Base-by-base conservation (phyloP, 768 basidiomycete species). In the Mycena alexandri region DNA sequence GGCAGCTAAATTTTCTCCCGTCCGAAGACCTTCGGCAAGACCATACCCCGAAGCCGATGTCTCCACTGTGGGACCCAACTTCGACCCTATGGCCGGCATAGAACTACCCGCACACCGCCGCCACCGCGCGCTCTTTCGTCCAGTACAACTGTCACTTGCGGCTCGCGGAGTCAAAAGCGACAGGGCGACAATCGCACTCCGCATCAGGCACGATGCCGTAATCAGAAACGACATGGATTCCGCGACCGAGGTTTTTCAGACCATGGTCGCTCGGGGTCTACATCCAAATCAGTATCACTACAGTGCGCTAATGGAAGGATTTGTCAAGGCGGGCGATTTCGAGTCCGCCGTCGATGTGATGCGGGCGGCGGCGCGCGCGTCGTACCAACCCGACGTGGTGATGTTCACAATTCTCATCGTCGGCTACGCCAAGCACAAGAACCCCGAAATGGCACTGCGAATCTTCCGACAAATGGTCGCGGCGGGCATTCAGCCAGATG, bases 331-430 rank as follows among this genome's bases (percentile, higher is more conserved):
- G 1, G 92, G 92, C n/a, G 83, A 94, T 75, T 79, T 91, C 68
- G 73, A 77, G 16, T 81, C 81, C 21, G 92, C 93, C 25, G 76
- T 83, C 63, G 81, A 82, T 56, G 79, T 89, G 47, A 84, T 96
- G 81, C 79, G 77, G 65, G 78, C 86, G 19, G 86, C 89, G 29
- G 72, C 75, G 44, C 77, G 80, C 44, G 81, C 83, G 6, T 87
- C 89, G 25, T 75, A 91, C 65, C 76, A 80, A 24, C 86, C 89
- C 22, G 88, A 89, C 70, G 83, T 87, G 21, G 85, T 90, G 50
- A 87, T 93, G 85, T 92, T 89, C 81, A 94, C 93, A 25, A 89
- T 90, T 67, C 84, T 96, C 67, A 89, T 96, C 71, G 81, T 84
- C 41, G 93, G 91, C 3, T 86, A 90, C 75, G 91, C 87, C 22